Conservation (phyloP, 257 asterid genomes). For the Solanum appendiculatum region DNA sequence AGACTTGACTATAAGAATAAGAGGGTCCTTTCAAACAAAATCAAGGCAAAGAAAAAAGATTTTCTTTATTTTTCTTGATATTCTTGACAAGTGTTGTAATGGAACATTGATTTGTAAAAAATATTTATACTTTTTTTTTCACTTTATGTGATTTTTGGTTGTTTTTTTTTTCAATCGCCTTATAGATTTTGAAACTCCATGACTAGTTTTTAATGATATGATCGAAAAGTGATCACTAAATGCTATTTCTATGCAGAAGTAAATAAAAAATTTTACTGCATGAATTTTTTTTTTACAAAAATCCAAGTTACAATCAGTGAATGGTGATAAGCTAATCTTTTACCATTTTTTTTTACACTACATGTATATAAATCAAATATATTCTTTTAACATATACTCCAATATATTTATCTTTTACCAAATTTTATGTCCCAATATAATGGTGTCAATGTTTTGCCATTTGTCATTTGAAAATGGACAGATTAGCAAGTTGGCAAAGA, state of each 20-base stretch:
- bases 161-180: too few species aligned
- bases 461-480: conserved; percentile 3
- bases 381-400: background rate
- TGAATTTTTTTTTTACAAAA: too few species aligned
- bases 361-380: background rate
- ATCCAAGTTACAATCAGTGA: background rate
- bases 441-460: background rate
- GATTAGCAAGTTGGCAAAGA: conserved; percentile 5
- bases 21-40: too few species aligned
- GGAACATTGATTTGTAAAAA: too few species aligned
- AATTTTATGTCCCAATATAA: conserved; percentile 1
- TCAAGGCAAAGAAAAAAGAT: too few species aligned
- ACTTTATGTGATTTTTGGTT: too few species aligned
- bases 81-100: too few species aligned
- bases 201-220: background rate
- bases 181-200: background rate
- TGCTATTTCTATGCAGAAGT: background rate
- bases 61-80: too few species aligned
- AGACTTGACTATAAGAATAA: too few species aligned
- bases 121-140: too few species aligned
- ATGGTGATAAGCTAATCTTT: background rate
- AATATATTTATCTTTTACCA: too few species aligned
- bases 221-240: background rate
- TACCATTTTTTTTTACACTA: too few species aligned
- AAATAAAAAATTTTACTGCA: background rate